Evolutionary conservation across 495 filamentous ascomycete species (phyloP).

Genomic region (Talaromyces thailandensis): DNA sequence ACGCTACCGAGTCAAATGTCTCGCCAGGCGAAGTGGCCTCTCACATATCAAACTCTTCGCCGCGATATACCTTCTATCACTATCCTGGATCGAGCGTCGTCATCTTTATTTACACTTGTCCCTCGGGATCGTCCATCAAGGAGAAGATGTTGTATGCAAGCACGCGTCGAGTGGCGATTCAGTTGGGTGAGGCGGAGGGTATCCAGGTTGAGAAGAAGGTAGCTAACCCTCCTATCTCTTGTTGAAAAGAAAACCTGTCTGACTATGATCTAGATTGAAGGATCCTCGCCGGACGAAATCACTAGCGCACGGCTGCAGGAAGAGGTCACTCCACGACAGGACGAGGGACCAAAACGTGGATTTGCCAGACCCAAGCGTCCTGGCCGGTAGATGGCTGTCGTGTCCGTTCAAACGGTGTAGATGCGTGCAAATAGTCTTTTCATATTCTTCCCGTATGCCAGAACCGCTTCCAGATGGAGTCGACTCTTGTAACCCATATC

Average conservation of each 20-base stretch:
- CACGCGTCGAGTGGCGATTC: slow-evolving; percentile 62
- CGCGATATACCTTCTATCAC: slow-evolving; percentile 85
- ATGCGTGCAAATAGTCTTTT: neutral
- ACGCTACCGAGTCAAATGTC: slow-evolving; percentile 40
- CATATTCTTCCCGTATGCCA: neutral
- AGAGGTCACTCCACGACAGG: slow-evolving; percentile 66
- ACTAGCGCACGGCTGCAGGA: slow-evolving; percentile 58
- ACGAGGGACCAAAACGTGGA: slow-evolving; percentile 49
- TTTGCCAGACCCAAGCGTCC: slow-evolving; percentile 90
- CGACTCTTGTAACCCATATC: neutral
- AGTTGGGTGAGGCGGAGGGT: slow-evolving; percentile 59
- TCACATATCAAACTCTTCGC: slow-evolving; percentile 70
- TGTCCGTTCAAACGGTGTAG: neutral
- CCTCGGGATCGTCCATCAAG: slow-evolving; percentile 69
- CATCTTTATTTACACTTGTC: slow-evolving; percentile 93
- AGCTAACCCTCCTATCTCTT: slow-evolving; percentile 16
- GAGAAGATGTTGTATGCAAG: slow-evolving; percentile 93
- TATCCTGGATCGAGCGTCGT: slow-evolving; percentile 57
- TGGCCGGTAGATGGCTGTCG: slow-evolving; percentile 37
- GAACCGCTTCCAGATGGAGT: neutral
- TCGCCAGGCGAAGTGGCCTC: slow-evolving; percentile 42
- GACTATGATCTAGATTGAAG: slow-evolving; percentile 46
- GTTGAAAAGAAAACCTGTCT: slow-evolving; percentile 10
- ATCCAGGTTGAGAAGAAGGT: slow-evolving; percentile 69
- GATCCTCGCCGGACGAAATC: slow-evolving; percentile 67